Evolutionary conservation across 768 basidiomycete species (phyloP), one percentile per base, ranked within the genome.

Genomic region (Sporobolomyces pararoseus): DNA sequence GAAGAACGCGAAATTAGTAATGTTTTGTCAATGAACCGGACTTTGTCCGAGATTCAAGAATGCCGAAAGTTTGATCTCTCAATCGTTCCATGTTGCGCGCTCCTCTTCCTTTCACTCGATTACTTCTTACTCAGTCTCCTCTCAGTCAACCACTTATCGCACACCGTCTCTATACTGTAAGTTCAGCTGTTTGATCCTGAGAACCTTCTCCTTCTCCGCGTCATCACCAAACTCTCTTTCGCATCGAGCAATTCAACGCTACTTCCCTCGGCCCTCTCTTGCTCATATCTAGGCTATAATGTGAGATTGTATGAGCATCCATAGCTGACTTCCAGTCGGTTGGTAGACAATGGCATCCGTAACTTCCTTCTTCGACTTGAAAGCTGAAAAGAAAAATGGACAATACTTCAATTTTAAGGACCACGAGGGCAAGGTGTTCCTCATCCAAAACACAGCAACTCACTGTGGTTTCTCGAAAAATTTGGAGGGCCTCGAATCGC

Each of bases 401-500:
- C 4, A 55, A 7, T 55, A 37, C 35, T 35, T 69, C 51, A 46
- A 55, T 25, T 70, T 73, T 25, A 61, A 49, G 63, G 55, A 75
- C 2, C 23, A 76, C 60, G 77, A 78, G 44, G 80, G 80, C 66
- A 82, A 82, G 68, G 76, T 76, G 42, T 78, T 79, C 7, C 65
- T 82, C 32, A 77, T 80, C 65, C 76, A 80, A 55, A 82, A 82
- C 72, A 78, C 78, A 1, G 81, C 80, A 2, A 78, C 77, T 39
- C 77, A 79, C 65, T 81, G 80, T 77, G 79, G 72, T 47, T 78
- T 78, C 66, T 66, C 75, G 0, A 23, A 3, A 0, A 60, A 58
- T 16, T 81, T 79, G 68, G 77, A 75, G 84, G 91, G 90, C 53
- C 85, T 97, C 29, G 89, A 97, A 80, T 80, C 50, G 59, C 61